Evolutionary conservation across 1,284 basidiomycete genomes (phyloP), one percentile per base, ranked within the genome.

Genomic region (Porodaedalea pini): DNA sequence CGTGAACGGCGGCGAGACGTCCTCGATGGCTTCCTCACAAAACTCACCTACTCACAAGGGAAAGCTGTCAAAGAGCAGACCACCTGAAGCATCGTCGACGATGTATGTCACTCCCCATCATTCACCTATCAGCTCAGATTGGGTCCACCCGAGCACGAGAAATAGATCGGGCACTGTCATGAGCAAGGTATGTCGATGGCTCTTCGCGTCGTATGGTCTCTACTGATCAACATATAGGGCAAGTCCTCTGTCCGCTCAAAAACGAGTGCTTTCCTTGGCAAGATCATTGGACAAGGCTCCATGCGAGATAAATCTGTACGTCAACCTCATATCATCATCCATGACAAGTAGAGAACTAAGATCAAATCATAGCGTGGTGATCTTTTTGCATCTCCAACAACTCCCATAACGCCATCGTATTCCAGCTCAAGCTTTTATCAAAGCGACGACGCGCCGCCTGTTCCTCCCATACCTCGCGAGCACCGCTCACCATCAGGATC

Each of bases 221-320:
- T 15, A 31, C 25, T 47, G 29, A 47, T 47, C 31, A 25, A 29
- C n/a, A 3, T n/a, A 65, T 72, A 13, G 59, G 59, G 59, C 29
- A 88, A 81, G 69, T 78, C 79, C 11, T 83, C 88, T 7, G 82
- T 90, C 51, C 75, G 88, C 57, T 78, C 82, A 40, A 90, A 90
- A 69, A 89, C 88, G 19, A 88, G 80, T 63, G 87, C 86, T 40
- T 85, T 91, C 66, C 75, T 86, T 61, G 87, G 87, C 2, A 90
- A 85, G 68, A 85, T 91, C 82, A 71, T 86, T 40, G 86, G 86
- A 1, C 78, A 83, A 62, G 77, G 74, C 49, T 79, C 75, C 31
- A 74, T 80, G 10, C 78, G 86, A 55, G 87, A 90, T 68, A 82
- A 85, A 73, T 83, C 82, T 56, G 88, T 90, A 71, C 68, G 85